A percentile compares a stretch with the other conserved stretches of the same genome.
These are phyloP conservation scores for Teratosphaeria nubilosa DNA, from an alignment of 2,329 filamentous ascomycete genomes.

Conservation along the genomic window DNA sequence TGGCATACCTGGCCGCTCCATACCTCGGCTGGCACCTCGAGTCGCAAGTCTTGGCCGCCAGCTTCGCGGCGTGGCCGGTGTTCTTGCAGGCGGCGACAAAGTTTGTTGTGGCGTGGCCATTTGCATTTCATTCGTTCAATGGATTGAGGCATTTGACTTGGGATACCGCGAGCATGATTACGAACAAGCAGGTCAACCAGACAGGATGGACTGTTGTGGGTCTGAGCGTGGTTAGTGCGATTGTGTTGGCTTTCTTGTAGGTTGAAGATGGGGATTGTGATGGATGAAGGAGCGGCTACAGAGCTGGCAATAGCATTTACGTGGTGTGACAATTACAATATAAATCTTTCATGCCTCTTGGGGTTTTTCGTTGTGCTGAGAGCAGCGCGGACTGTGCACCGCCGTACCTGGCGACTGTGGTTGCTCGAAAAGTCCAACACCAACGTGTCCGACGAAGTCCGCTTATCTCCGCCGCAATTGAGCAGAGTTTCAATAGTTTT, in stretches of 20 bases:
- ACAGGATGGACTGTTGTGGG: conserved; percentile 56
- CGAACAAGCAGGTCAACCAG: conserved; percentile 53
- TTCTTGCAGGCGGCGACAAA: conserved; percentile 51
- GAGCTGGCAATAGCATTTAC: neutral
- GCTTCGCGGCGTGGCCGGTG: conserved; percentile 52
- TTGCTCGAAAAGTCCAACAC: neutral
- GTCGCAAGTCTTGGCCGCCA: conserved; percentile 51
- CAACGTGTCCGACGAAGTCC: neutral
- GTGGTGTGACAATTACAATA: neutral
- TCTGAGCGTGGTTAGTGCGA: conserved; percentile 41
- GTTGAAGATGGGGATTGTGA: neutral
- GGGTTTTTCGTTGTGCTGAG: neutral
- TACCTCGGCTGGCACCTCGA: conserved; percentile 62
- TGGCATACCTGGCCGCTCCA: conserved; percentile 72
- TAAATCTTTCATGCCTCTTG: neutral
- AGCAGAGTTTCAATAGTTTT: neutral
- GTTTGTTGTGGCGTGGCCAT: conserved; percentile 49
- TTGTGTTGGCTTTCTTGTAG: conserved; percentile 30
- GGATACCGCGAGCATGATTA: conserved; percentile 54
- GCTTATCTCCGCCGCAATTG: neutral
- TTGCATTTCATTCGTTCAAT: conserved; percentile 59
- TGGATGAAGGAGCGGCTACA: neutral
- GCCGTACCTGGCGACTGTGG: neutral
- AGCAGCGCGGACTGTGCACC: neutral
- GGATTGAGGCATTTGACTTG: conserved; percentile 63